Conservation (phyloP, 495 filamentous ascomycete species). For the Aspergillus coremiiformis region DNA sequence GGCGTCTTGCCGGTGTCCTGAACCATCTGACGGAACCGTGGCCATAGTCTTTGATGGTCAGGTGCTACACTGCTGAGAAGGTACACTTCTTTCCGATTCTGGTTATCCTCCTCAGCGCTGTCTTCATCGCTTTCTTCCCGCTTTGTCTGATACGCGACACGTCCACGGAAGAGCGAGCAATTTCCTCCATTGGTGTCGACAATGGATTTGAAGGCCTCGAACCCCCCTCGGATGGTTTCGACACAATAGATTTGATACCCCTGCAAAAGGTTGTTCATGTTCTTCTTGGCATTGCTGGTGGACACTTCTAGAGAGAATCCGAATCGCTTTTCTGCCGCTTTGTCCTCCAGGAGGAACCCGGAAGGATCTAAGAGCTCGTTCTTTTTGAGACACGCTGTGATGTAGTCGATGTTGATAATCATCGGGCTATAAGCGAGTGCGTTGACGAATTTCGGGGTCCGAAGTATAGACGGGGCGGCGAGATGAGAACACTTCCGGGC, state of each 20-base stretch:
- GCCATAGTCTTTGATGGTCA: conserved; percentile 70
- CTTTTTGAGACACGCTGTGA: conserved; percentile 62
- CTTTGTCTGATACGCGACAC: conserved; percentile 47
- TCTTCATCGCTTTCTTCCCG: conserved; percentile 43
- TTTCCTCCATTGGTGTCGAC: conserved; percentile 81
- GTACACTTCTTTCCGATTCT: conserved; percentile 64
- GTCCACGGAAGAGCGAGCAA: conserved; percentile 69
- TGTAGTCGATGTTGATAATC: conserved; percentile 68
- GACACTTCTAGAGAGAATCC: conserved; percentile 59
- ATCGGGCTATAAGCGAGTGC: conserved; percentile 71
- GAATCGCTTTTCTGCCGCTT: conserved; percentile 59
- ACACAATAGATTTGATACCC: conserved; percentile 76
- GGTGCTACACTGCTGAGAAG: conserved; percentile 58
- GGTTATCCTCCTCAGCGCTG: conserved; percentile 47
- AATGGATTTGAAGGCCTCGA: conserved; percentile 75
- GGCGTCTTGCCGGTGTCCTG: conserved; percentile 61
- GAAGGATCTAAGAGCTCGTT: conserved; percentile 52
- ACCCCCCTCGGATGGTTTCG: conserved; percentile 65
- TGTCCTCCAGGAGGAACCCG: conserved; percentile 61
- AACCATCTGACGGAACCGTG: conserved; percentile 70
- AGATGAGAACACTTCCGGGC: conserved; percentile 72
- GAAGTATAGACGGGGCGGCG: conserved; percentile 75
- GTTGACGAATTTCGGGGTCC: conserved; percentile 88
- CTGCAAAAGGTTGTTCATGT: conserved; percentile 64
- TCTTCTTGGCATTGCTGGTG: conserved; percentile 59